Evolutionary conservation across 2,329 filamentous ascomycete species (phyloP), one percentile per base, ranked within the genome.

Genomic region (Microdochium bolleyi): DNA sequence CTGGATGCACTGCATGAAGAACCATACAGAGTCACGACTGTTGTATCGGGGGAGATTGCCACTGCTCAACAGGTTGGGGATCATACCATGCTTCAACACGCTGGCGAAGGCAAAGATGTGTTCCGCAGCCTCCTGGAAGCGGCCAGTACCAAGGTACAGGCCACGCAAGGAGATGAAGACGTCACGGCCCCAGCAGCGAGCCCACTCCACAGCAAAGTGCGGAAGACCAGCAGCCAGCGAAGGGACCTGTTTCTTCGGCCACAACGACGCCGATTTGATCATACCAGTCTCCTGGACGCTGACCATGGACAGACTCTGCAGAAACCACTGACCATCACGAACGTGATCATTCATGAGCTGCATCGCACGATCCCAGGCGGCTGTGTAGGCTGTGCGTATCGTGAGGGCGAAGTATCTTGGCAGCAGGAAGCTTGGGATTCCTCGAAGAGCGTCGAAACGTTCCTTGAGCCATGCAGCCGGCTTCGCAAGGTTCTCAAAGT

Each of bases 81-180:
- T 92, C 91, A 97, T 95, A 50, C 94, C 94, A 62, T 99, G 94
- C 75, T 99, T 99, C 60, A 99, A 74, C 11, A 99, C 92, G 66
- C 91, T 96, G 2, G 89, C 92, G 71, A 99, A 99, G 9, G 92
- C 92, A 55, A 90, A 75, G 54, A 99, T 96, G 64, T 99, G 95
- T 67, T 97, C 91, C 64, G 84, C 92, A 8, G 94, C 94, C 66
- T 96, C 92, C 2, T 80, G 82, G 61, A 88, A 96, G 9, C 94
- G 85, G 2, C 91, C 90, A 11, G 92, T 97, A 41, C 89, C 91
- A 34, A 99, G 81, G 60, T 89, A 89, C n/a, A 99, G 77, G 46
- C 94, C 94, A 50, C 94, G 87, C 41, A 96, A 82, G 14, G 94
- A 94, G 57, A 99, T 99, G 68, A 96, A 97, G 13, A 96, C 90